phyloP scores from a whole-genome alignment of 2,329 filamentous ascomycete genomes.

The Venturia nashicola region DNA sequence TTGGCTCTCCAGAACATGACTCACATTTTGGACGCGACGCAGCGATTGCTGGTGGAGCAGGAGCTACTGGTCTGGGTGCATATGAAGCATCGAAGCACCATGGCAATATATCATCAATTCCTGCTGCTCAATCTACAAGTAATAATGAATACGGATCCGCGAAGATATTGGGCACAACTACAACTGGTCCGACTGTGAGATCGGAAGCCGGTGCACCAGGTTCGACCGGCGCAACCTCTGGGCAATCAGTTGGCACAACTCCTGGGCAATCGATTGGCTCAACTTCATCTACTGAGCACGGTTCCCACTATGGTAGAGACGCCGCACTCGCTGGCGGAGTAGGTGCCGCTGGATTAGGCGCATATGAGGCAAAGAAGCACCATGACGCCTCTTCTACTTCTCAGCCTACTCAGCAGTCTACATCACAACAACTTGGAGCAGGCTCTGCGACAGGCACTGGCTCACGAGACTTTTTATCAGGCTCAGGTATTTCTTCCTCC shows the following conservation, averaged over 20 bases:
- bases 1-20: not conserved
- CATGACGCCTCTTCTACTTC: not conserved
- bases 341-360: not conserved
- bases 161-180: constrained; percentile 4
- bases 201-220: not conserved
- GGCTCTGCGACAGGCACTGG: not conserved
- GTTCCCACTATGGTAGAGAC: not conserved
- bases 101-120: not conserved
- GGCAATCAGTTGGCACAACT: not conserved
- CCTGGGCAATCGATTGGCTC: not conserved
- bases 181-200: not conserved
- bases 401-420: not conserved
- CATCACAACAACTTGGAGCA: not conserved
- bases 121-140: not conserved
- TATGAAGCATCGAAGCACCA: constrained; percentile 1
- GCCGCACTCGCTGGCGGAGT: not conserved
- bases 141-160: not conserved
- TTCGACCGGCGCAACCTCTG: too few species aligned
- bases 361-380: not conserved
- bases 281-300: not conserved
- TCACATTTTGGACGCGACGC: constrained; percentile 4
- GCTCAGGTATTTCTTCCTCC: constrained; percentile 1
- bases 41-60: not conserved
- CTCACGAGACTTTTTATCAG: not conserved
- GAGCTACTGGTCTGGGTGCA: not conserved